Percentiles rank a stretch among this genome's conserved stretches.
phyloP scores from a whole-genome alignment of 306 rosid genomes.

The barrel medic (Medicago truncatula) region DNA sequence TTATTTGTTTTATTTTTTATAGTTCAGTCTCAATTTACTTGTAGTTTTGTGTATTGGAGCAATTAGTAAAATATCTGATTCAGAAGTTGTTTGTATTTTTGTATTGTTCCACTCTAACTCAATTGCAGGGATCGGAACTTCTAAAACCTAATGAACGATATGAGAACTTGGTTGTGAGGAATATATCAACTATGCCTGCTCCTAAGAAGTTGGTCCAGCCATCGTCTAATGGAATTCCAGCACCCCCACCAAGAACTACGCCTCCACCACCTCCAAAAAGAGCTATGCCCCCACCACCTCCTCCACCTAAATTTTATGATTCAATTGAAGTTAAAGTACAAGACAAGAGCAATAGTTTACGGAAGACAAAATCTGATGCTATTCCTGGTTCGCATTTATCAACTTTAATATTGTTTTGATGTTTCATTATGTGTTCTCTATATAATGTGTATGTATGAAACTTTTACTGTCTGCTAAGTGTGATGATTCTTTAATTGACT shows the following conservation, averaged over 20 bases:
- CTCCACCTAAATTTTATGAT: constrained; percentile 64
- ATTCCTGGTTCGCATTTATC: constrained; percentile 71
- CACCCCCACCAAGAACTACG: constrained; percentile 60
- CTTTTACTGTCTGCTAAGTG: constrained; percentile 18
- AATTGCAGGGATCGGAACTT: constrained; percentile 64
- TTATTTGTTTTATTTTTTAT: constrained; percentile 7
- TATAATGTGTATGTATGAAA: background rate
- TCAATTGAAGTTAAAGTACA: constrained; percentile 47
- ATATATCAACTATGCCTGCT: constrained; percentile 76
- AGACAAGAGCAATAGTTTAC: constrained; percentile 51
- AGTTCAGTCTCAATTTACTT: constrained; percentile 33
- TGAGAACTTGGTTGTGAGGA: constrained; percentile 59
- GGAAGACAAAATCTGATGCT: constrained; percentile 50
- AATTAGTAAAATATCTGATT: constrained; percentile 38
- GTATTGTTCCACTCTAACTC: constrained; percentile 52
- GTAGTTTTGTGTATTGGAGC: constrained; percentile 23
- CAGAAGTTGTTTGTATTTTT: constrained; percentile 51
- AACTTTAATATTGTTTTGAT: constrained; percentile 21
- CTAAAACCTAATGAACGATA: constrained; percentile 47
- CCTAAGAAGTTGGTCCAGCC: constrained; percentile 75
- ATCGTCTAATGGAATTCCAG: constrained; percentile 56
- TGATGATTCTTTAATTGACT: constrained; percentile 23
- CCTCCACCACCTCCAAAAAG: constrained; percentile 64
- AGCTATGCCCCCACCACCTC: constrained; percentile 72
- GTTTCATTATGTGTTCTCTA: constrained; percentile 11